These are phyloP conservation scores for Tagetes erecta DNA, from an alignment of 129 eudicot species.

Conservation along the genomic window DNA sequence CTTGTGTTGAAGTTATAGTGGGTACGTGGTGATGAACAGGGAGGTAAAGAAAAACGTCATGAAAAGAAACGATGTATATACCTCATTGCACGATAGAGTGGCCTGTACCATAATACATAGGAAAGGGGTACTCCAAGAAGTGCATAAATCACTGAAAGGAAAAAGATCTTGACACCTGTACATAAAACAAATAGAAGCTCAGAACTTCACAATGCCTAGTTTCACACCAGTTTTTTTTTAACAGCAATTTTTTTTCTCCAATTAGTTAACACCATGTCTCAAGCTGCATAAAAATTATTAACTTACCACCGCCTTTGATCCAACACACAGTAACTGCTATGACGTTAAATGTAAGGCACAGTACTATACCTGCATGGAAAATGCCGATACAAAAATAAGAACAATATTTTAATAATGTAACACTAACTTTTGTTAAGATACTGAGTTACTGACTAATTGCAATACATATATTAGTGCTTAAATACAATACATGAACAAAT, in stretches of 20 bases:
- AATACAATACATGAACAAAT: constrained; percentile 6
- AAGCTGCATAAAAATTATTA: not conserved
- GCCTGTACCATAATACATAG: constrained; percentile 89
- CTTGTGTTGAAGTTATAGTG: no score
- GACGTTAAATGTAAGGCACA: constrained; percentile 79
- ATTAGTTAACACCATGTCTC: no score
- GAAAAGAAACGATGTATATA: constrained; percentile 21
- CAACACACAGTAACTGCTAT: constrained; percentile 85
- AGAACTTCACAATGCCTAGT: constrained; percentile 18
- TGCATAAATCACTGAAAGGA: constrained; percentile 86
- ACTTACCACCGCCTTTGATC: constrained; percentile 91
- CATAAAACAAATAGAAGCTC: constrained; percentile 2
- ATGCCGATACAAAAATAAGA: not conserved
- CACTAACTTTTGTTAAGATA: not conserved
- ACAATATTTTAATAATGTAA: constrained; percentile 16
- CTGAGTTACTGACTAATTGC: constrained; percentile 6
- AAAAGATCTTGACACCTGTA: constrained; percentile 84
- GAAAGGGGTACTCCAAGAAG: constrained; percentile 89
- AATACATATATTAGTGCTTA: constrained; percentile 6
- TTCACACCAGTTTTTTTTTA: not conserved
- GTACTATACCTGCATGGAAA: constrained; percentile 71
- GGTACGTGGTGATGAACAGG: no score
- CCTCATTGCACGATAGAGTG: constrained; percentile 96
- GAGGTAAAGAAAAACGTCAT: no score
- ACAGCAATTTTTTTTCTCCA: no score